phyloP scores from a whole-genome alignment of 805 yeast genomes.

The Candida jianshihensis region DNA sequence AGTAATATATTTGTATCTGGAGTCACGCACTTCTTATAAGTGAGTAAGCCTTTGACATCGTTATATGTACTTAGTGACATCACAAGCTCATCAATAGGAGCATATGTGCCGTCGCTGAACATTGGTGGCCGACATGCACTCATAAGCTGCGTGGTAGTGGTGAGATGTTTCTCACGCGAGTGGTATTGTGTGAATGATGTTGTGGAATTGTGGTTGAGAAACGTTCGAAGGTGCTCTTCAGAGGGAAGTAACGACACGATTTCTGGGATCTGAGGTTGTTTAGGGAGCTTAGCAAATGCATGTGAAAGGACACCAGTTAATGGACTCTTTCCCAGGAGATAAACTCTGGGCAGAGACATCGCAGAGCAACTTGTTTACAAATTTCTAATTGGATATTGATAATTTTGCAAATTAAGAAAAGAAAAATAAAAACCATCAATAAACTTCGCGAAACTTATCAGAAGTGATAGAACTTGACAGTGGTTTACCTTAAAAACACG shows the following conservation, averaged over 20 bases:
- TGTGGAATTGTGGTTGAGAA: conserved; percentile 33
- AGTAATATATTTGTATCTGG: conserved; percentile 51
- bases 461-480: too few species aligned
- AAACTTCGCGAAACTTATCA: too few species aligned
- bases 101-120: conserved; percentile 16
- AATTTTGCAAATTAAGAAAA: too few species aligned
- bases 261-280: conserved; percentile 30
- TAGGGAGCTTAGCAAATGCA: conserved; percentile 32
- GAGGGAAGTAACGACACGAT: conserved; percentile 37
- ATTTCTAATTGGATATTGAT: too few species aligned
- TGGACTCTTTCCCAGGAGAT: conserved; percentile 39
- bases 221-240: conserved; percentile 34
- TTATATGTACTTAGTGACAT: conserved; percentile 10
- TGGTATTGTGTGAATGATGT: conserved; percentile 19
- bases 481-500: too few species aligned
- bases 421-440: too few species aligned
- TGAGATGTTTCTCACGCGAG: conserved; percentile 5
- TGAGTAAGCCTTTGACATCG: conserved; percentile 11
- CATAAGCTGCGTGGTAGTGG: conserved; percentile 10
- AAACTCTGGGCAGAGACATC: conserved; percentile 31
- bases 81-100: conserved; percentile 14
- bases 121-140: conserved; percentile 20
- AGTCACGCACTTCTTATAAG: conserved; percentile 18
- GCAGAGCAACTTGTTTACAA: too few species aligned
- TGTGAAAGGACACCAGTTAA: conserved; percentile 33